Base-by-base conservation (phyloP, 805 yeast genomes). In the Candida sithepensis region DNA sequence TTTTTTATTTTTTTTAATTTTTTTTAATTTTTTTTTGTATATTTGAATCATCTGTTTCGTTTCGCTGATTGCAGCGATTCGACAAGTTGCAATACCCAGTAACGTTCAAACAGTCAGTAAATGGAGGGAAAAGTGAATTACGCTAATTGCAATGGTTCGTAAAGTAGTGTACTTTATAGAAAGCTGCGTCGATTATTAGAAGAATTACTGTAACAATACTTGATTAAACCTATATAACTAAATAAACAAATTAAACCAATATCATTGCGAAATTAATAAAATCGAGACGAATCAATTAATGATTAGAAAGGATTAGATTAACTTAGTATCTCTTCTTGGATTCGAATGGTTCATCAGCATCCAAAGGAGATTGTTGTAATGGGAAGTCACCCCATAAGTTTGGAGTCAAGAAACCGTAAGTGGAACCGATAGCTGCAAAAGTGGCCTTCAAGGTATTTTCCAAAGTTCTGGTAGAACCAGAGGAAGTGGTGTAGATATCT, bases 381-480 rank as follows among this genome's bases (percentile, higher is more conserved):
- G 88, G 81, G 69, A 83, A 82, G 67, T 83, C 87, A 67, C 79
- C 78, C 99, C 99, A 94, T 78, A 94, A 83, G 96, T 91, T 87
- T 73, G 99, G 99, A 75, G 99, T 94, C 80, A 94, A 86, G 98
- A 91, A 94, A 81, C 96, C 97, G 89, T 94, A 94, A 66, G 99
- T 89, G 96, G 91, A 92, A 82, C 97, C 97, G 71, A 94, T 86
- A 70, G 99, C 99, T 77, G 85, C 91, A 83, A 94, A 94, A 70
- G 97, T 88, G 72, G 99, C 99, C 86, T 94, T 94, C 74, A 94
- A 87, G 75, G 99, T 94, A 96, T 94, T 94, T 83, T 94, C 99
- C 69, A 91, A 82, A 71, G 99, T 94, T 88, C 97, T 90, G 83
- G 99, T 94, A 67, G 96, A 88, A 79, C 99, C 99, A 62, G 94